Percentiles rank a stretch among this genome's conserved stretches.
Conservation (phyloP, 257 asterid genomes). For the Capsicum baccatum region DNA sequence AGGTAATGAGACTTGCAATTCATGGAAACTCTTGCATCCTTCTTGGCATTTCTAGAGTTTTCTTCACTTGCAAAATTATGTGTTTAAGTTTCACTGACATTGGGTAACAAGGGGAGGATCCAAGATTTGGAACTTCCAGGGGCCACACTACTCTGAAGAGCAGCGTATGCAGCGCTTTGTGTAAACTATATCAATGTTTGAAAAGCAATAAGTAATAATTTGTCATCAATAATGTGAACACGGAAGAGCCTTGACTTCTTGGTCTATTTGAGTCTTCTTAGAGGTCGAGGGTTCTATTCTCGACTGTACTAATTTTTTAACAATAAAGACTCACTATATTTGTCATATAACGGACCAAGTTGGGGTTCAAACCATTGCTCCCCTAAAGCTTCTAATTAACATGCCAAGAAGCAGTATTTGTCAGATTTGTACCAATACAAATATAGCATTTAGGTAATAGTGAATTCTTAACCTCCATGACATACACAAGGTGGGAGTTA, state of each 20-base stretch:
- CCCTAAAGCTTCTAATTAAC: background rate
- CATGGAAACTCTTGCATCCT: background rate
- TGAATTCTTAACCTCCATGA: background rate
- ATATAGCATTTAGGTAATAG: background rate
- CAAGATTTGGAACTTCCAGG: background rate
- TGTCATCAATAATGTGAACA: background rate
- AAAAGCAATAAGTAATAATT: background rate
- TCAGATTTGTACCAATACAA: background rate
- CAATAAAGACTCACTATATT: background rate
- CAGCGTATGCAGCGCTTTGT: background rate
- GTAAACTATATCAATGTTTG: background rate
- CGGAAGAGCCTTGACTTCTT: background rate
- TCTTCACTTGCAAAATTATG: constrained; percentile 9
- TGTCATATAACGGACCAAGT: background rate
- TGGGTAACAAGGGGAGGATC: background rate
- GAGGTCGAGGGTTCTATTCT: background rate
- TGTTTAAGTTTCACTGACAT: background rate
- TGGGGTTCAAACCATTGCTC: background rate
- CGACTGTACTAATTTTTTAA: background rate
- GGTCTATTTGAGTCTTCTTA: background rate
- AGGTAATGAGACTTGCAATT: background rate
- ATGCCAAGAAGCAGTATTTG: background rate
- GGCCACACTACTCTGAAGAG: background rate
- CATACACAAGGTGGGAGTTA: background rate
- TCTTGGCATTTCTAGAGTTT: background rate